Evolutionary conservation across 441 rosid species (phyloP), one percentile per base, ranked within the genome.

Genomic region (Biscutella laevigata): DNA sequence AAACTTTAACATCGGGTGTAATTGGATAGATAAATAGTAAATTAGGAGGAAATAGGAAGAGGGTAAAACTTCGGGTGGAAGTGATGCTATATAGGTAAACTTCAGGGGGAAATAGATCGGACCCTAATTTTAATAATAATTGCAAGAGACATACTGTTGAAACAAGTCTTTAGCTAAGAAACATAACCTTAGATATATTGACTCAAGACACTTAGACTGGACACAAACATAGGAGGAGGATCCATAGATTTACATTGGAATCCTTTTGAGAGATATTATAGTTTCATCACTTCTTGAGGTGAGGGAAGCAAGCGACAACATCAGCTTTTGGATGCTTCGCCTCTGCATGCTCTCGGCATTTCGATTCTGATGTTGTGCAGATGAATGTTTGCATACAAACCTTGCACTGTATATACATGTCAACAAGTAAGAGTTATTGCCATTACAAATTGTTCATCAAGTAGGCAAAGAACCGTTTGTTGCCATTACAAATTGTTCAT

Each of bases 311-410:
- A 3, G 59, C n/a, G 0, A 26, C 36, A 5, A 68, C 24, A 22
- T 72, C 82, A 1, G 79, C 56, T 45, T 74, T 77, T 0, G 82
- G 79, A 63, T 74, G 82, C 67, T 74, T 77, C 0, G 79, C 79
- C 47, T 74, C 82, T 0, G 82, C 82, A 20, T 77, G 79, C 56
- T 77, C 82, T 62, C 59, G 64, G 77, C 82, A 74, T 62, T 77
- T 77, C 54, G 72, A 77, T 66, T 77, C 82, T 0, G 82, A 69
- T 13, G 82, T 77, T 0, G 82, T 77, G 68, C 82, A 74, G 29
- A 77, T 77, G 71, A 77, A 77, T 16, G 79, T 77, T 52, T 77
- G 82, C 82, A 77, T 77, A 47, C 82, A 77, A 43, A 74, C 75
- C 75, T 77, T 77, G 71, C 82, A 77, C 82, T 77, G 62, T 49